phyloP scores from a whole-genome alignment of 2,329 filamentous ascomycete genomes.

The Fusarium piperis region DNA sequence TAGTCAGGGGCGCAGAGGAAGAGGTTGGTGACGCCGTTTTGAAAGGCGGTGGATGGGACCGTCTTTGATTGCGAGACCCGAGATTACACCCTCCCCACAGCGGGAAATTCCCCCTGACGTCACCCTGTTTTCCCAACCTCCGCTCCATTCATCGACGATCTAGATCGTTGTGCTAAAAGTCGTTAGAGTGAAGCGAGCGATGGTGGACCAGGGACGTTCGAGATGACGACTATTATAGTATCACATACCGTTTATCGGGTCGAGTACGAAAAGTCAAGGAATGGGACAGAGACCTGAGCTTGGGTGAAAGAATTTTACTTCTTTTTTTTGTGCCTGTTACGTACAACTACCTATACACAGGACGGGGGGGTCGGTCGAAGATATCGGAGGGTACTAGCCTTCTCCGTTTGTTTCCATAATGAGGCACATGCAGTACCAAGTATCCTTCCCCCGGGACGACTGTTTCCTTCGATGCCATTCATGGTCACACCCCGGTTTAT shows the following conservation, averaged over 20 bases:
- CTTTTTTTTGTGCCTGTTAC: conserved; percentile 51
- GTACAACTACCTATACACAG: conserved; percentile 52
- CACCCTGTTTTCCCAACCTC: conserved; percentile 16
- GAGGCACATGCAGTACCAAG: conserved; percentile 33
- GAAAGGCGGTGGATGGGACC: conserved; percentile 6
- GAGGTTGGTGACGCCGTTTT: conserved; percentile 6
- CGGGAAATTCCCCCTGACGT: conserved; percentile 38
- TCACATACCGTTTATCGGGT: neutral
- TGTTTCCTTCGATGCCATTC: conserved; percentile 2
- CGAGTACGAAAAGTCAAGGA: neutral
- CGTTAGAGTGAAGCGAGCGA: neutral
- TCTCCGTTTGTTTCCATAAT: conserved; percentile 34
- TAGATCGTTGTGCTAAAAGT: conserved; percentile 18
- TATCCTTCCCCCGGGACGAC: conserved; percentile 36
- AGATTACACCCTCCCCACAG: conserved; percentile 38
- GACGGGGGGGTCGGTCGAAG: conserved; percentile 38
- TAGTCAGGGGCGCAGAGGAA: conserved; percentile 21
- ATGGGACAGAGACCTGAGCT: conserved; percentile 20
- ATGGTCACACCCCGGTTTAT: conserved; percentile 14
- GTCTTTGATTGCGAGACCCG: conserved; percentile 14
- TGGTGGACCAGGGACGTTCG: neutral
- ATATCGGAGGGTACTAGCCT: conserved; percentile 28
- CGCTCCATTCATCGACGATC: conserved; percentile 29
- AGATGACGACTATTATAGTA: neutral
- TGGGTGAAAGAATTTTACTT: conserved; percentile 45